phyloP scores from a whole-genome alignment of 306 rosid genomes.

The Pterocarpus santalinus region DNA sequence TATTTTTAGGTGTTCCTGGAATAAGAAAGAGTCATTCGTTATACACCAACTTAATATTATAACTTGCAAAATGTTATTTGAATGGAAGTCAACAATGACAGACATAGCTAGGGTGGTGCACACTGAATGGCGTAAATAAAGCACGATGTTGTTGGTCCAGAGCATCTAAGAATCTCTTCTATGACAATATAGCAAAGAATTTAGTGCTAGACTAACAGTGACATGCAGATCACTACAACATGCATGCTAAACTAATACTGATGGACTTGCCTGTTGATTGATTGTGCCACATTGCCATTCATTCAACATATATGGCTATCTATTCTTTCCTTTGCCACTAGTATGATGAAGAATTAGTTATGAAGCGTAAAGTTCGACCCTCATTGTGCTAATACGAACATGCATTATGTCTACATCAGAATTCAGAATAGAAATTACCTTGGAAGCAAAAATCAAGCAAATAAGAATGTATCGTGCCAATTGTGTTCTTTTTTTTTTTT shows the following conservation, averaged over 20 bases:
- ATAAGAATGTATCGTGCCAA: neutral
- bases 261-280: neutral
- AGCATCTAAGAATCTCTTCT: neutral
- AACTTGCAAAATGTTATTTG: no score
- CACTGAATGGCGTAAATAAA: no score
- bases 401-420: neutral
- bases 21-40: no score
- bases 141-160: no score
- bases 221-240: neutral
- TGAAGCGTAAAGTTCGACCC: no score
- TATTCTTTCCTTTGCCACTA: neutral
- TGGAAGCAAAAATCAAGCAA: neutral
- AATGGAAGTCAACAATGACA: no score
- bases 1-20: no score
- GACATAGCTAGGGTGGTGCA: no score
- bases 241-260: neutral
- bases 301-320: neutral
- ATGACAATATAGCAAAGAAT: slow-evolving; percentile 15
- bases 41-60: no score
- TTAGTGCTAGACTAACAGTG: neutral
- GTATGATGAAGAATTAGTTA: no score
- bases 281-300: neutral
- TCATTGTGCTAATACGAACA: no score
- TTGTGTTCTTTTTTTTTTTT: no score
- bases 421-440: neutral